A percentile compares a stretch with the other conserved stretches of the same genome.
These are phyloP conservation scores for Magnolia officinalis DNA, from an alignment of 164 flowering plant genomes.

Conservation along the genomic window DNA sequence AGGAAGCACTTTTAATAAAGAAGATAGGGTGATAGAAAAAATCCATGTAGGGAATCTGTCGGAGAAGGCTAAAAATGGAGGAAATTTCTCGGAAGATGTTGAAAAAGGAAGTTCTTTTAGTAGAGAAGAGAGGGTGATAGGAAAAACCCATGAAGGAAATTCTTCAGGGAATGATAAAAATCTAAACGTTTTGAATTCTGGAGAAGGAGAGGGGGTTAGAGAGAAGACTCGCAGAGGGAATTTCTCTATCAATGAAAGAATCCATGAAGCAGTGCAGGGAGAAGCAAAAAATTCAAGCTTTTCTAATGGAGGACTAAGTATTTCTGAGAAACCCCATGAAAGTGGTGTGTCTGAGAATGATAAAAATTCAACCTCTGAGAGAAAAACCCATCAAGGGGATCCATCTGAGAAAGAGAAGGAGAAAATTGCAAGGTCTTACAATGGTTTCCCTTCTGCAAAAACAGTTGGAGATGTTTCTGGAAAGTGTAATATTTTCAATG, in stretches of 20 bases:
- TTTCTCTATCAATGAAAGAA: background rate
- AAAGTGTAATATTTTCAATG: slow-evolving; percentile 67
- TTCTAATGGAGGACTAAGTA: background rate
- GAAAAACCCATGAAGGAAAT: slow-evolving; percentile 14
- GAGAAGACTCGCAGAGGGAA: background rate
- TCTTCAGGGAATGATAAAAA: slow-evolving; percentile 9
- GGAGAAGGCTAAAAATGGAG: background rate
- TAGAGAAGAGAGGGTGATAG: slow-evolving; percentile 12
- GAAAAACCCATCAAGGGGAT: slow-evolving; percentile 2
- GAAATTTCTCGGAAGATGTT: background rate
- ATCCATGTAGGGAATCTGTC: background rate
- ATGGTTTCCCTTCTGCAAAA: slow-evolving; percentile 12
- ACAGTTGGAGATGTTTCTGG: slow-evolving; percentile 5
- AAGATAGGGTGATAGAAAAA: slow-evolving; percentile 3
- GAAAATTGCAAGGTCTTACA: background rate
- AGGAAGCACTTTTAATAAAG: slow-evolving; percentile 3
- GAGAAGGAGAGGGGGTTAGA: slow-evolving; percentile 7
- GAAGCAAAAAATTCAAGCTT: too few species aligned
- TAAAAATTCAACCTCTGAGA: slow-evolving; percentile 21
- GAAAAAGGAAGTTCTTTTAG: background rate
- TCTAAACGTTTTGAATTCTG: slow-evolving; percentile 5
- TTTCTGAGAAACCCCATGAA: slow-evolving; percentile 19
- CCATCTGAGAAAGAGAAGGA: background rate
- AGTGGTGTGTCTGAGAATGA: slow-evolving; percentile 16
- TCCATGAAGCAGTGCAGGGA: background rate